Base-by-base conservation (phyloP, 192 early-diverging fungal genomes). In the Endogone sp. region DNA sequence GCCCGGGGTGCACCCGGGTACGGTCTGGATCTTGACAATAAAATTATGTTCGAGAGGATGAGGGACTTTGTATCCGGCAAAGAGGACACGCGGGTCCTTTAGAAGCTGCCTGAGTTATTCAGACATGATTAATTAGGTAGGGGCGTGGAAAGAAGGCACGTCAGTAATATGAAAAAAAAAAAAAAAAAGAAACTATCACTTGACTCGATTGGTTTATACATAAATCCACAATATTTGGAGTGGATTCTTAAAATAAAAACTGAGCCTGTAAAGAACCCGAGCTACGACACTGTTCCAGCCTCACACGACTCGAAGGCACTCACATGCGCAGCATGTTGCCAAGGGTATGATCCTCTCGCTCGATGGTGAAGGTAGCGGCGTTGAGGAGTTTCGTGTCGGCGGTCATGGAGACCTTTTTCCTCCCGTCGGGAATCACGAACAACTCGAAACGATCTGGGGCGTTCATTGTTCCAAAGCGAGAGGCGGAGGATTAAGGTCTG, bases 291-390 rank as follows among this genome's bases (percentile, higher is more conserved):
- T n/a, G n/a, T n/a, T n/a, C n/a, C n/a, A n/a, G n/a, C n/a, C n/a
- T n/a, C n/a, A n/a, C n/a, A n/a, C n/a, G n/a, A 2, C 26, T 28
- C 2, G 11, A 3, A 2, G 23, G 23, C 3, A 71, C 80, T 81
- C 86, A 96, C 94, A 88, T 90, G 78, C 95, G 76, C n/a, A 99
- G 84, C 69, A 96, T 85, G 75, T 98, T 98, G 24, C 91, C 98
- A 2, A 99, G 78, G 21, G 96, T 99, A 73, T 99, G 98, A 81
- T 99, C 98, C 76, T 99, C 98, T 73, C 91, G 90, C 56, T 94
- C 86, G 55, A 99, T 88, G 56, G 85, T 89, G 77, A 98, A 95
- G 16, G 90, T 94, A 3, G 94, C 90, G 56, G 94, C 94, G 73
- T 99, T 98, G 21, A 93, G 91, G 76, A 98, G 90, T 76, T 94